A percentile compares a stretch with the other conserved stretches of the same genome.
These are phyloP conservation scores for Beauveria australis DNA, from an alignment of 2,329 filamentous ascomycete genomes.

Conservation along the genomic window DNA sequence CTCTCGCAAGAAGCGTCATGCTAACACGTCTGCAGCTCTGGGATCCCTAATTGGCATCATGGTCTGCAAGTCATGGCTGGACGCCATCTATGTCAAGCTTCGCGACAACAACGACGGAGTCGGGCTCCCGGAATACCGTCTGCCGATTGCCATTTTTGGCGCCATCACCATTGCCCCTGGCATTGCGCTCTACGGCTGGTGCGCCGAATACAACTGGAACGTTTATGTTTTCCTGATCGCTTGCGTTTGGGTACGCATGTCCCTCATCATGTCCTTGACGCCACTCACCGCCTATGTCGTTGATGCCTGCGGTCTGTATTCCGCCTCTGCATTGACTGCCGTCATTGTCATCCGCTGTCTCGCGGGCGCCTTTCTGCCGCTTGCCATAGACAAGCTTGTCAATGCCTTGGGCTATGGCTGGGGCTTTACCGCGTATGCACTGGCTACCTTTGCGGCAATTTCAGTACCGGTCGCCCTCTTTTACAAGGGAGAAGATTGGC, in stretches of 20 bases:
- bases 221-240: slow-evolving; percentile 7
- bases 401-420: slow-evolving; percentile 1
- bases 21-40: slow-evolving; percentile 26
- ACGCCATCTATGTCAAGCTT: slow-evolving; percentile 44
- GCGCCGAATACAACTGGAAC: slow-evolving; percentile 4
- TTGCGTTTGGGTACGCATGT: slow-evolving; percentile 9
- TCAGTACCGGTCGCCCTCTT: slow-evolving; percentile 44
- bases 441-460: slow-evolving; percentile 24
- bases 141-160: slow-evolving; percentile 43
- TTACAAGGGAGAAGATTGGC: slow-evolving; percentile 42
- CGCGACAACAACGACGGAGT: slow-evolving; percentile 29
- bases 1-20: neutral
- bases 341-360: slow-evolving; percentile 60
- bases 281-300: slow-evolving; percentile 12
- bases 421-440: slow-evolving; percentile 1
- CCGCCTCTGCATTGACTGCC: slow-evolving; percentile 10
- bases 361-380: slow-evolving; percentile 90
- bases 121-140: slow-evolving; percentile 44
- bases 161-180: slow-evolving; percentile 5
- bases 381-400: slow-evolving; percentile 85
- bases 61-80: slow-evolving; percentile 42
- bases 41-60: slow-evolving; percentile 40
- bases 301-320: slow-evolving; percentile 9
- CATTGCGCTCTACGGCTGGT: slow-evolving; percentile 11
- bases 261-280: slow-evolving; percentile 8